A percentile compares a stretch with the other conserved stretches of the same genome.
These are phyloP conservation scores for Arctium lappa DNA, from an alignment of 129 eudicot species.

Conservation along the genomic window DNA sequence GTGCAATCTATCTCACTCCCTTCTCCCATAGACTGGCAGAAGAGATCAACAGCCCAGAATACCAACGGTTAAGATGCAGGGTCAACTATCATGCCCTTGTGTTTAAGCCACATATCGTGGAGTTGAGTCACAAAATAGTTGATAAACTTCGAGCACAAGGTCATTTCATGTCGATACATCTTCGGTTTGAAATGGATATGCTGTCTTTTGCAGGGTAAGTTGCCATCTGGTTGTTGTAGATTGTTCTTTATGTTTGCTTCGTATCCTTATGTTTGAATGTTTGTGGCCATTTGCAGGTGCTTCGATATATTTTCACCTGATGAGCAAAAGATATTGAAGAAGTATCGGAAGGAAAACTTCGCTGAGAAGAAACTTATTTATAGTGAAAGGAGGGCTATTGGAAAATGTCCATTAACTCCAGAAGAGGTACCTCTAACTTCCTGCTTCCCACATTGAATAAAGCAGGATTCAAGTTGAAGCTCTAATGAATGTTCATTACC, in stretches of 20 bases:
- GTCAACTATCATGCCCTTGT: constrained; percentile 93
- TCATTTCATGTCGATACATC: constrained; percentile 97
- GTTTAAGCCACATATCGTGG: constrained; percentile 87
- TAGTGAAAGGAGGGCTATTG: constrained; percentile 85
- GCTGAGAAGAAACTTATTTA: constrained; percentile 68
- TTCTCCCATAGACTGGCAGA: constrained; percentile 99
- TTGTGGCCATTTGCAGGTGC: constrained; percentile 53
- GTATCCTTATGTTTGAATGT: not conserved
- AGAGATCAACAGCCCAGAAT: constrained; percentile 86
- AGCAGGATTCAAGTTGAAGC: too few relatives aligned
- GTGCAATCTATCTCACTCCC: constrained; percentile 92
- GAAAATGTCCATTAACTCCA: constrained; percentile 95
- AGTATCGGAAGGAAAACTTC: constrained; percentile 75
- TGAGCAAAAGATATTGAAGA: constrained; percentile 66
- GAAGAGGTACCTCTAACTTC: constrained; percentile 65
- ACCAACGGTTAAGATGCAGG: constrained; percentile 92
- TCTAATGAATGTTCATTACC: not conserved
- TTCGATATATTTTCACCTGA: constrained; percentile 80
- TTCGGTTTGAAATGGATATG: constrained; percentile 99
- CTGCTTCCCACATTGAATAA: not conserved
- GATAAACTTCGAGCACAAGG: constrained; percentile 72
- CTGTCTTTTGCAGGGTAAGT: constrained; percentile 95
- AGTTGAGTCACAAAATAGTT: constrained; percentile 77
- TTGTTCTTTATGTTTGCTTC: not conserved
- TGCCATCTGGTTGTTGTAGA: not conserved